Conservation (phyloP, 352 stramenopile species). For the Plasmopara muralis region DNA sequence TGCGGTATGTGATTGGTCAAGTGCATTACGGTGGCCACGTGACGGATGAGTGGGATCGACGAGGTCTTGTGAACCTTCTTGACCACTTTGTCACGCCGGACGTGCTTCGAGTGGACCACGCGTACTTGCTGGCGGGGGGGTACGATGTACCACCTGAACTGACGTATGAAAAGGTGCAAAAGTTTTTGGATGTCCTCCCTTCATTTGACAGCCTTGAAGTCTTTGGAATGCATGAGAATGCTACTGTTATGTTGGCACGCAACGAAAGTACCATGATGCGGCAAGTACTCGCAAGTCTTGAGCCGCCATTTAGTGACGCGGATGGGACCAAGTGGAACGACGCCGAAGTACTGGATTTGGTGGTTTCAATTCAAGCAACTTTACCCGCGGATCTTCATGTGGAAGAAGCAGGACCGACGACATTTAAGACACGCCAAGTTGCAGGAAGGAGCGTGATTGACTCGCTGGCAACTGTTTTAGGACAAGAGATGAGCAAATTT, state of each 20-base stretch:
- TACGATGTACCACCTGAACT: conserved; percentile 79
- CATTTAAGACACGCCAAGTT: conserved; percentile 85
- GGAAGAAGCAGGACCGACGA: conserved; percentile 86
- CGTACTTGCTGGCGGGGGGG: conserved; percentile 82
- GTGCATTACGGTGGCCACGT: conserved; percentile 96
- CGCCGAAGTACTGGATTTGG: conserved; percentile 77
- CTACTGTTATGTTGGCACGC: conserved; percentile 91
- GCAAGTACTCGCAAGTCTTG: conserved; percentile 82
- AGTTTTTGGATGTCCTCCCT: conserved; percentile 83
- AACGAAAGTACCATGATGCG: conserved; percentile 88
- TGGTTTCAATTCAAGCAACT: conserved; percentile 55
- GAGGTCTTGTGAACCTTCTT: conserved; percentile 91
- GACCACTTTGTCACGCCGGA: conserved; percentile 86
- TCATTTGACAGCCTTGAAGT: conserved; percentile 88
- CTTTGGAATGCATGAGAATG: conserved; percentile 96
- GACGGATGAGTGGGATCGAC: conserved; percentile 93
- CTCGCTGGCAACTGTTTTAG: conserved; percentile 89
- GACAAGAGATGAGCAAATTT: conserved; percentile 93
- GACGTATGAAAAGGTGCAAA: conserved; percentile 44
- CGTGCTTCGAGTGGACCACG: conserved; percentile 68
- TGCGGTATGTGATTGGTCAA: conserved; percentile 91
- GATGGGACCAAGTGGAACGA: conserved; percentile 75
- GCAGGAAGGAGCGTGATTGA: conserved; percentile 84
- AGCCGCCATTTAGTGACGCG: conserved; percentile 71
- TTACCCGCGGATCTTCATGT: conserved; percentile 58